Base-by-base conservation (phyloP, 2,329 filamentous ascomycete species). In the Neurospora sp. region DNA sequence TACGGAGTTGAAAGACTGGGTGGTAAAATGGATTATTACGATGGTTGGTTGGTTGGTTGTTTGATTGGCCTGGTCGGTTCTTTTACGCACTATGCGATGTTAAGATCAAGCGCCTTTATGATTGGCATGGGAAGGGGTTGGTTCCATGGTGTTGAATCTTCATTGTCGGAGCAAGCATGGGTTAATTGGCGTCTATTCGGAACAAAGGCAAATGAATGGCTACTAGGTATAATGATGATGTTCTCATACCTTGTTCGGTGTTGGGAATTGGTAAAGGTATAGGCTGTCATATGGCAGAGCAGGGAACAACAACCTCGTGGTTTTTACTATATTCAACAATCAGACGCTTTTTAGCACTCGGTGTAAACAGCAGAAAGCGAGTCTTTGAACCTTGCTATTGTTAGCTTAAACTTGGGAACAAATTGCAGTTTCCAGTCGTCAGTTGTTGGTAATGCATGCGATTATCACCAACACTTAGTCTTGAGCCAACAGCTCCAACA, bases 1-100 rank as follows among this genome's bases (percentile, higher is more conserved):
- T 57, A 33, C 28, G 67, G 67, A 36, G 67, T 68, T 62, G 3
- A 37, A 37, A n/a, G 19, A 69, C 52, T 69, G 69, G 43, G 46
- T 68, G 10, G 3, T 62, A 8, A 17, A 10, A 33, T 33, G 28
- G 3, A 62, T 36, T 36, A 36, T 62, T 15, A 62, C 28, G 15
- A 36, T 33, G 15, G 52, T n/a, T 36, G 15, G 28, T n/a, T 28
- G 28, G 52, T 36, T 57, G 46, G 23, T 33, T 41, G 40, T 15
- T 41, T 12, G 40, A 4, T 41, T 41, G 40, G 40, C 11, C 5
- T 36, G 23, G 52, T 17, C 15, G 15, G 23, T 36, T 62, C 52
- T 36, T 62, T 36, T 62, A 36, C 28, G 52, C 46, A 28, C 12
- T n/a, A 62, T 62, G 28, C 15, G 17, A n/a, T 8, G 15, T 62